phyloP scores from a whole-genome alignment of 257 asterid species.

The Parsonsia alboflavescens region DNA sequence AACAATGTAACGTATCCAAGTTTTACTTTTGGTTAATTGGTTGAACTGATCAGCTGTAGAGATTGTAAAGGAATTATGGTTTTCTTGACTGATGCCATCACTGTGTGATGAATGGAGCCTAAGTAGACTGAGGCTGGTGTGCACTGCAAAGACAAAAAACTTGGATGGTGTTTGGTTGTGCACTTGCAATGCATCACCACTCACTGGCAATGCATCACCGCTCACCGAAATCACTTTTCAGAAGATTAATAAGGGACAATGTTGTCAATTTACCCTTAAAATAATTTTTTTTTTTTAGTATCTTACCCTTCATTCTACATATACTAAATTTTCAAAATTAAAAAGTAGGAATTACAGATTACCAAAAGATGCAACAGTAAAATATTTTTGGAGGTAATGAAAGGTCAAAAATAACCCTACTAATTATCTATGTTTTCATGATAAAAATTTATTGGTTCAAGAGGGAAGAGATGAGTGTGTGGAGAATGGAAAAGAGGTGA shows the following conservation, averaged over 20 bases:
- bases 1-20: neutral
- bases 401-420: neutral
- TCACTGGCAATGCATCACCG: too few species aligned
- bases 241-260: neutral
- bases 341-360: too few species aligned
- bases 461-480: too few species aligned
- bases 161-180: neutral
- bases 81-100: neutral
- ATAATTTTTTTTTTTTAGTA: too few species aligned
- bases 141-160: too few species aligned
- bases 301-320: neutral
- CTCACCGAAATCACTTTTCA: too few species aligned
- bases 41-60: too few species aligned
- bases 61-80: neutral
- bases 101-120: neutral
- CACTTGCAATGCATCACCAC: neutral
- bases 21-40: neutral
- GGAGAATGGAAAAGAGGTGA: too few species aligned
- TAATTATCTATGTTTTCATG: neutral
- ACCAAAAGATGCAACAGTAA: too few species aligned
- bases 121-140: too few species aligned
- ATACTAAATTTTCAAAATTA: neutral
- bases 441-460: neutral
- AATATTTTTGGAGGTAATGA: neutral
- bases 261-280: too few species aligned